These are phyloP conservation scores for Coemansia sp. DNA, from an alignment of 192 early-diverging fungal species.

Conservation along the genomic window DNA sequence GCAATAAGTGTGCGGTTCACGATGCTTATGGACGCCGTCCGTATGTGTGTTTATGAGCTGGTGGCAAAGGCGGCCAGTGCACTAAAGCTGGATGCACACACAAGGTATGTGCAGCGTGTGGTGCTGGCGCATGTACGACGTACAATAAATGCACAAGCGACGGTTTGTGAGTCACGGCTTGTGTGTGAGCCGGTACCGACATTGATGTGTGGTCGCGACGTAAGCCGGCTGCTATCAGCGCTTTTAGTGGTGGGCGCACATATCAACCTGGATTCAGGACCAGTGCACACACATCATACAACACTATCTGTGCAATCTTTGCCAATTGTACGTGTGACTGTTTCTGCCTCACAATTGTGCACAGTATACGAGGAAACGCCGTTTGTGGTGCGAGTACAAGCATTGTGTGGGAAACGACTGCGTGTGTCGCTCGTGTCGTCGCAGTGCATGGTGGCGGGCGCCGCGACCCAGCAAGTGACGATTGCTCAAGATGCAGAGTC, in stretches of 20 bases:
- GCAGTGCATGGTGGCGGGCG: conserved; percentile 37
- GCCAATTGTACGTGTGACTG: background rate
- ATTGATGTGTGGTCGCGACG: background rate
- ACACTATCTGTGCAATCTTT: background rate
- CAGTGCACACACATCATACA: background rate
- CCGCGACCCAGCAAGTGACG: conserved; percentile 10
- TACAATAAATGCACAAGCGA: conserved; percentile 16
- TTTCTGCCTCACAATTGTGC: conserved; percentile 17
- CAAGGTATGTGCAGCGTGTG: conserved; percentile 14
- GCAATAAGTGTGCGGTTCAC: background rate
- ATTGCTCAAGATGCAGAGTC: no score
- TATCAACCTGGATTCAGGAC: background rate
- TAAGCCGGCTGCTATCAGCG: conserved; percentile 12
- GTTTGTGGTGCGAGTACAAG: conserved; percentile 16
- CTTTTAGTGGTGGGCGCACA: background rate
- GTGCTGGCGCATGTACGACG: conserved; percentile 17
- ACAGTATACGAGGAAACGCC: conserved; percentile 22
- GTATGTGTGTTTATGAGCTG: background rate
- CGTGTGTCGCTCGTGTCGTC: conserved; percentile 23
- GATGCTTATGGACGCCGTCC: conserved; percentile 3
- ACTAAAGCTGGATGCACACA: conserved; percentile 11
- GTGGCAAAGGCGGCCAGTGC: background rate
- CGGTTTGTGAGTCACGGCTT: conserved; percentile 7
- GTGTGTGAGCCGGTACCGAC: conserved; percentile 11
- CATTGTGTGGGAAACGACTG: conserved; percentile 4